Evolutionary conservation across 495 filamentous ascomycete species (phyloP), one percentile per base, ranked within the genome.

Genomic region (Penicillium lividum): DNA sequence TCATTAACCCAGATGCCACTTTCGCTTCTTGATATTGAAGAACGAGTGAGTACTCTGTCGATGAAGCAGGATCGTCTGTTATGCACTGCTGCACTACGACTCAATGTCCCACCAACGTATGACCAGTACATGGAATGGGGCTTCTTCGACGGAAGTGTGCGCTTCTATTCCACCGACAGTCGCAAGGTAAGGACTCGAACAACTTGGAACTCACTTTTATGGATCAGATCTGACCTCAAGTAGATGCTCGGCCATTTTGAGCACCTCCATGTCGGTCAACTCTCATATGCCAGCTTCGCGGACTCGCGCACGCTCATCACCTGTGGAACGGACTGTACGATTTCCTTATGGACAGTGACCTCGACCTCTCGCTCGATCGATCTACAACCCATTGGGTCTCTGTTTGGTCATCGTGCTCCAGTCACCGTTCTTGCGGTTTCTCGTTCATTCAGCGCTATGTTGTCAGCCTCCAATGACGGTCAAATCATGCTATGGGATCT

Each of bases 101-200:
- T 97, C 34, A 93, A 97, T 63, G 87, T 98, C 13, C 91, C 92
- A 2, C 93, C 95, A 5, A 74, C 75, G 31, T 93, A 89, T 60
- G 93, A 98, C 67, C 91, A 92, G 62, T 97, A 89, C 60, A 82
- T 98, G 71, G 92, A 97, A 72, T 97, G 93, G 94, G 94, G 92
- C 1, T 98, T 94, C 68, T 87, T 91, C 7, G 94, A 98, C 75
- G 90, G 89, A 60, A 92, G 90, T 65, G 84, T 98, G 7, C 86
- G 94, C 9, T 98, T 97, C 77, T 97, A 90, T 70, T 80, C 86
- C 36, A 82, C 86, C 48, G 92, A 94, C 51, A 89, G 82, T 56
- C 84, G 86, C 66, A 90, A 87, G 72, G 78, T 85, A 69, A 53
- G 64, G 15, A 5, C 40, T 16, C 8, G 44, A 4, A 47, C 43